Base-by-base conservation (phyloP, 2,329 filamentous ascomycete genomes). In the Apiospora rasikravindrae region DNA sequence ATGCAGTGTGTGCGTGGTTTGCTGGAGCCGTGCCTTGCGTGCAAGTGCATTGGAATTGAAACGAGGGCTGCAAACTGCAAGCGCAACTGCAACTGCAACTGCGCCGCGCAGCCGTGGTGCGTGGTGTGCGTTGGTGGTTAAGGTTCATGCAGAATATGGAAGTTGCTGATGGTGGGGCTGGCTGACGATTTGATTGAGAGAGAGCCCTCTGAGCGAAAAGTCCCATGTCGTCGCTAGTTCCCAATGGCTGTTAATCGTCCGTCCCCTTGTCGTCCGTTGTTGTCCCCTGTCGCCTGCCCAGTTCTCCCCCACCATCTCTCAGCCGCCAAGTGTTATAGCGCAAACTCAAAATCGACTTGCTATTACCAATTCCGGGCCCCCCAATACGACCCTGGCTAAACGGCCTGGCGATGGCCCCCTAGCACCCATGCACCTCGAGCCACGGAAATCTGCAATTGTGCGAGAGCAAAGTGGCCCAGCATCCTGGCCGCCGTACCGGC, bases 321-420 rank as follows among this genome's bases (percentile, higher is more conserved):
- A 64, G 19, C 33, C 57, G 66, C 66, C 66, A 68, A 68, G 66
- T 29, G 7, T 29, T 22, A 10, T 68, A 47, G 66, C 66, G 44
- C 13, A 68, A 68, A 68, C 66, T 68, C 66, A 68, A 68, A 68
- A 68, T 68, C 66, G 66, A 68, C 66, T 64, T 45, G 66, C 66
- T 47, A 68, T 68, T 68, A 45, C 66, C 66, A 45, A 45, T 68
- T 68, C 66, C 40, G 66, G 66, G 14, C n/a, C 29, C 29, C 53
- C 22, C 8, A 40, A 40, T 40, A 7, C 57, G 29, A 64, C 57
- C 33, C 57, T 64, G 57, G 57, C 40, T 40, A 64, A 64, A 64
- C 22, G 57, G 33, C 29, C 57, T 29, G 26, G 51, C 26, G 29
- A 19, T 26, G 29, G 11, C 24, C 13, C 13, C 6, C 49, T 3